phyloP scores from a whole-genome alignment of 176 grass and related monocot genomes.

The Panicum miliaceum region DNA sequence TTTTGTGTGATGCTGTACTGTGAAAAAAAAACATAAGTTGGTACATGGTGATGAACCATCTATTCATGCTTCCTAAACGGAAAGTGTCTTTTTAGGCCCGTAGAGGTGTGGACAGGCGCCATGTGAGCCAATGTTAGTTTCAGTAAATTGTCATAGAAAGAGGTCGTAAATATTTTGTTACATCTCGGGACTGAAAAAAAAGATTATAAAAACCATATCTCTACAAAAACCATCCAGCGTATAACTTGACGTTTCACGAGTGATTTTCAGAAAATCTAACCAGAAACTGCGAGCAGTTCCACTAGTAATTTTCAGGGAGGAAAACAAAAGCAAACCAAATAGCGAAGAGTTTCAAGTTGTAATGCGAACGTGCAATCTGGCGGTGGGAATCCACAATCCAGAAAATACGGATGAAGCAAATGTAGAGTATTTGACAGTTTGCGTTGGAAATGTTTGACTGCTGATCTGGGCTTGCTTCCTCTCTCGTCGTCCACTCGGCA shows the following conservation, averaged over 20 bases:
- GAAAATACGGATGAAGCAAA: background rate
- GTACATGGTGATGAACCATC: background rate
- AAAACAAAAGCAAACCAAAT: no score
- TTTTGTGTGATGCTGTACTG: background rate
- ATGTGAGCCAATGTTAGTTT: background rate
- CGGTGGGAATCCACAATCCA: background rate
- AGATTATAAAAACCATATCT: no score
- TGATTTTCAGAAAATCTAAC: no score
- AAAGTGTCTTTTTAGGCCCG: background rate
- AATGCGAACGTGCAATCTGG: background rate
- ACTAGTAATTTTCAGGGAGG: no score
- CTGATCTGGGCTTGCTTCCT: background rate
- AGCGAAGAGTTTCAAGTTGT: no score
- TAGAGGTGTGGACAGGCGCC: background rate
- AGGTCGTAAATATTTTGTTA: no score
- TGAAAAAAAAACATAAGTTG: background rate
- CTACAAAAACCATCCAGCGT: no score
- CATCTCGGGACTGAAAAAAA: no score
- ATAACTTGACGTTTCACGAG: no score
- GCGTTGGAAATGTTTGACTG: background rate
- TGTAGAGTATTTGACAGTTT: background rate
- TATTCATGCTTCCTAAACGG: background rate
- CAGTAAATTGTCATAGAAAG: background rate
- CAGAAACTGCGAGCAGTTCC: no score
- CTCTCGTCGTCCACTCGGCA: background rate